A percentile compares a stretch with the other conserved stretches of the same genome.
Conservation (phyloP, 306 rosid species). For the Cicer chorassanicum region DNA sequence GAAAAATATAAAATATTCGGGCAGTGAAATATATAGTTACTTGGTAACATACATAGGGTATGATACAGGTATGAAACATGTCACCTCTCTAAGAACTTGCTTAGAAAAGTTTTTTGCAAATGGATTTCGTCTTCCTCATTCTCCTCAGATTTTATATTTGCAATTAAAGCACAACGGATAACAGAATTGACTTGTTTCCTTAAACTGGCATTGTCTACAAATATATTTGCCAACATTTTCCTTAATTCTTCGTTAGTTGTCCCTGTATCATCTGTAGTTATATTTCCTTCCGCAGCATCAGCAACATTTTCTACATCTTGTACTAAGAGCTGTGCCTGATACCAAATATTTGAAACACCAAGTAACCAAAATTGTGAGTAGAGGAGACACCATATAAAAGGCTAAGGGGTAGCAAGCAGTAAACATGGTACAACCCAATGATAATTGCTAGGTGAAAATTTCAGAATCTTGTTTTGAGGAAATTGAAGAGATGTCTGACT, state of each 20-base stretch:
- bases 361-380: constrained; percentile 39
- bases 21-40: not conserved
- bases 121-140: constrained; percentile 59
- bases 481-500: constrained; percentile 4
- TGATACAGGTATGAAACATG: constrained; percentile 24
- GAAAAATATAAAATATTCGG: constrained; percentile 2
- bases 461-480: constrained; percentile 21
- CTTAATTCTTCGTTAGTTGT: constrained; percentile 63
- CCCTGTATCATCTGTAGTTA: constrained; percentile 41
- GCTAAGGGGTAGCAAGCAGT: constrained; percentile 17
- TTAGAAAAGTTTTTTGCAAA: constrained; percentile 63
- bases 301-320: constrained; percentile 66
- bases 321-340: constrained; percentile 93
- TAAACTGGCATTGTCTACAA: constrained; percentile 83
- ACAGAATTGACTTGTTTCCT: constrained; percentile 82
- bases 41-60: not conserved
- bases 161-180: constrained; percentile 70
- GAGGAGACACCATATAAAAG: constrained; percentile 18
- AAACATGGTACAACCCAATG: constrained; percentile 11
- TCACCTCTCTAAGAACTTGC: constrained; percentile 73
- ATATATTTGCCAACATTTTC: constrained; percentile 67
- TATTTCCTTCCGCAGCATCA: constrained; percentile 47
- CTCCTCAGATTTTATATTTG: constrained; percentile 51
- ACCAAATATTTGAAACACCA: constrained; percentile 41
- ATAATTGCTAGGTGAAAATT: constrained; percentile 1